Conservation (phyloP, 805 yeast genomes). For the Alloascoidea africana region DNA sequence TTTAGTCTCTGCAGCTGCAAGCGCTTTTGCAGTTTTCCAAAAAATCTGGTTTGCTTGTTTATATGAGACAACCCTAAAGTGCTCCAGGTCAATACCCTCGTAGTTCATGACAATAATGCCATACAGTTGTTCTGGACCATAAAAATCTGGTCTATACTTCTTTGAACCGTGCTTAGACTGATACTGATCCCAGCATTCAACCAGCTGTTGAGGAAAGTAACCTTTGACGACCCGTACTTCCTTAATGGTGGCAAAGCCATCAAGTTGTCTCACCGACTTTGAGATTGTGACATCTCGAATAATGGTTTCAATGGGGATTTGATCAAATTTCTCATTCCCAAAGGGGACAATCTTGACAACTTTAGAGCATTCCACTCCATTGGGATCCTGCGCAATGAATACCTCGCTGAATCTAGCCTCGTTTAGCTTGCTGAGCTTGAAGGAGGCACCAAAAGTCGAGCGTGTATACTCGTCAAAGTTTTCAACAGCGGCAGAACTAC, state of each 20-base stretch:
- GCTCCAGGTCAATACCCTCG: constrained; percentile 27
- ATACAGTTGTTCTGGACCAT: constrained; percentile 17
- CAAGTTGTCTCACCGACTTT: constrained; percentile 20
- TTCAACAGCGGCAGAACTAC: neutral
- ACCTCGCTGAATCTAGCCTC: neutral
- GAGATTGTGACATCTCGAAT: constrained; percentile 32
- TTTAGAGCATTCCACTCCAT: constrained; percentile 14
- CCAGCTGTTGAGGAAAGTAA: constrained; percentile 22
- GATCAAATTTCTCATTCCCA: constrained; percentile 26
- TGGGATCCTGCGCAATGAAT: constrained; percentile 10
- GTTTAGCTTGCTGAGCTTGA: neutral
- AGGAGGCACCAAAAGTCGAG: neutral
- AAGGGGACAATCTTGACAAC: constrained; percentile 39
- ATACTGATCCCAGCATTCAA: constrained; percentile 30
- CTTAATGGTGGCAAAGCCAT: constrained; percentile 29
- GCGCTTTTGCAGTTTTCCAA: constrained; percentile 31
- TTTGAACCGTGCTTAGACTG: constrained; percentile 5
- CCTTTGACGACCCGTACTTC: constrained; percentile 33
- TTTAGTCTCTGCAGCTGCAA: constrained; percentile 35
- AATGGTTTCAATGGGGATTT: constrained; percentile 24
- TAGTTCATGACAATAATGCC: constrained; percentile 19
- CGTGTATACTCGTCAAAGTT: neutral
- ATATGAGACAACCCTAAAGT: constrained; percentile 22
- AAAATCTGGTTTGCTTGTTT: constrained; percentile 28
- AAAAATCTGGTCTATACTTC: constrained; percentile 12